Evolutionary conservation across 768 basidiomycete species (phyloP).

Genomic region (Leccinellum rugosiceps): DNA sequence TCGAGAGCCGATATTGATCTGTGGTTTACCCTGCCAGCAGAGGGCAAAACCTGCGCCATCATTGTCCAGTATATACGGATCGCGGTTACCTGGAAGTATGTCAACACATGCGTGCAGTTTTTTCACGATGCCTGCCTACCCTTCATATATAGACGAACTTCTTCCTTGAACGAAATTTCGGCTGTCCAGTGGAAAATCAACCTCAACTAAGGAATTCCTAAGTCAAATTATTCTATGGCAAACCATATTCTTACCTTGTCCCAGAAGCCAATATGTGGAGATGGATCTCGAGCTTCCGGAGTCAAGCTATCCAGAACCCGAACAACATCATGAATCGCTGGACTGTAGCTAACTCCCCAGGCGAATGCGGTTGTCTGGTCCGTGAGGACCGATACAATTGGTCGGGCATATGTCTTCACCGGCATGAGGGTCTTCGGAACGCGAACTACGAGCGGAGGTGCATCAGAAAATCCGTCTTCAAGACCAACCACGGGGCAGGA

Average conservation of each 20-base stretch:
- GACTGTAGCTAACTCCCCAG: slow-evolving; percentile 87
- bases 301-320: slow-evolving; percentile 78
- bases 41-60: slow-evolving; percentile 85
- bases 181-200: slow-evolving; percentile 84
- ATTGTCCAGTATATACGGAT: slow-evolving; percentile 69
- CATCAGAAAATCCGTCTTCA: slow-evolving; percentile 48
- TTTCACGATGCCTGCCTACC: slow-evolving; percentile 41
- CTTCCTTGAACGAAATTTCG: slow-evolving; percentile 60
- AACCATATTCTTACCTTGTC: slow-evolving; percentile 63
- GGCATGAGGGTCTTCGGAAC: slow-evolving; percentile 95
- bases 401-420: slow-evolving; percentile 86
- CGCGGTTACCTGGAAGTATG: slow-evolving; percentile 59
- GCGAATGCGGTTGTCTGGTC: slow-evolving; percentile 67
- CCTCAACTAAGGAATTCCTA: slow-evolving; percentile 47
- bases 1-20: slow-evolving; percentile 62
- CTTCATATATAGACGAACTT: slow-evolving; percentile 83
- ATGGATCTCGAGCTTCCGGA: slow-evolving; percentile 73
- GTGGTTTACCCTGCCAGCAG: slow-evolving; percentile 76
- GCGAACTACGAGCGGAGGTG: slow-evolving; percentile 51
- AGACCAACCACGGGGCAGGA: slow-evolving; percentile 61
- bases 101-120: slow-evolving; percentile 8
- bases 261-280: slow-evolving; percentile 89
- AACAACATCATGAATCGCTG: slow-evolving; percentile 85
- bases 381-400: slow-evolving; percentile 64
- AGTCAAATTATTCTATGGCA: background rate